Percentiles rank a stretch among this genome's conserved stretches.
phyloP scores from a whole-genome alignment of 768 basidiomycete genomes.

The Obba rivulosa region DNA sequence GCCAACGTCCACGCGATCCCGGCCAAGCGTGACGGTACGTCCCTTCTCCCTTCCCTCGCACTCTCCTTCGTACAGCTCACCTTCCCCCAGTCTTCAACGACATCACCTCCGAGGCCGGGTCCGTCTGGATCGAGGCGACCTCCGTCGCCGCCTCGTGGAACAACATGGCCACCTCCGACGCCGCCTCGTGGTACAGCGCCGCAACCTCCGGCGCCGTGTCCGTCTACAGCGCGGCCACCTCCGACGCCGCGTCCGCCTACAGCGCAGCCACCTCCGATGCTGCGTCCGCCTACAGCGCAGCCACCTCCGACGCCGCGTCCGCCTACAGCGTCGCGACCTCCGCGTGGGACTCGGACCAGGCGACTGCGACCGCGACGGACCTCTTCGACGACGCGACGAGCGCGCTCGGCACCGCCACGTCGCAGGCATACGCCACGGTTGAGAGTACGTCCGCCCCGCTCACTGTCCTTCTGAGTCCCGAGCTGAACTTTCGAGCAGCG shows the following conservation, averaged over 20 bases:
- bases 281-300: background rate
- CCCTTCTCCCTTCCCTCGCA: background rate
- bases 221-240: background rate
- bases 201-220: background rate
- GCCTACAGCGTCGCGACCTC: background rate
- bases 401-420: conserved; percentile 11
- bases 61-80: background rate
- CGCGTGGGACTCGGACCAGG: background rate
- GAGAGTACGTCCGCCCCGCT: conserved; percentile 3
- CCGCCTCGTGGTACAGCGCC: background rate
- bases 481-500: background rate
- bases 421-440: conserved; percentile 12
- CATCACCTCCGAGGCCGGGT: conserved; percentile 3
- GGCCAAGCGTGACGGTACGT: conserved; percentile 8
- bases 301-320: background rate
- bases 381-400: conserved; percentile 12
- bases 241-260: conserved; percentile 5
- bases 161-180: background rate
- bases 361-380: conserved; percentile 6
- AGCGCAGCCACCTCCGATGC: background rate
- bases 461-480: background rate
- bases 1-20: conserved; percentile 11
- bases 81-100: conserved; percentile 8
- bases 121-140: background rate
- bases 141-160: no score